Evolutionary conservation across 805 yeast genomes (phyloP).

Genomic region (Ogataea minuta): DNA sequence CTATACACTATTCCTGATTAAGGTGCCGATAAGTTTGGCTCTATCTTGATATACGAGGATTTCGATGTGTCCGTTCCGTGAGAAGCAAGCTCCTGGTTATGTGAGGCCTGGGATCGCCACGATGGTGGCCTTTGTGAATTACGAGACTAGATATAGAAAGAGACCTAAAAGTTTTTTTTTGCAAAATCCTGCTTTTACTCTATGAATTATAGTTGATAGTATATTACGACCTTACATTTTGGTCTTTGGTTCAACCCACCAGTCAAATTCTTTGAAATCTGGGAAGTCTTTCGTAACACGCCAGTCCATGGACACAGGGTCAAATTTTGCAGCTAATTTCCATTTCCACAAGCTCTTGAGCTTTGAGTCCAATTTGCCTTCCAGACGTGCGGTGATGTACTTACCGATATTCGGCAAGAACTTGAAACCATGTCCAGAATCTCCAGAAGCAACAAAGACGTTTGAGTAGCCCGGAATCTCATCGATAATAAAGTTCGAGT

Average conservation of each 20-base stretch:
- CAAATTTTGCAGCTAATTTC: conserved; percentile 24
- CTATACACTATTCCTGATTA: too few relatives aligned
- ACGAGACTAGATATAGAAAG: too few relatives aligned
- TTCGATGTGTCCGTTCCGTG: too few relatives aligned
- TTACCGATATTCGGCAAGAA: conserved; percentile 46
- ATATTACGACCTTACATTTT: too few relatives aligned
- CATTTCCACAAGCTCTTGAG: conserved; percentile 33
- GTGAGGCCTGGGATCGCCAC: too few relatives aligned
- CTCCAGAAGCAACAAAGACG: conserved; percentile 45
- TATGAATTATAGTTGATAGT: too few relatives aligned
- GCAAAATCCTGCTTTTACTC: too few relatives aligned
- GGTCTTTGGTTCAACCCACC: conserved; percentile 19
- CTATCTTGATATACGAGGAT: too few relatives aligned
- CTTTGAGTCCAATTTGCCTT: conserved; percentile 28
- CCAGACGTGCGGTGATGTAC: conserved; percentile 37
- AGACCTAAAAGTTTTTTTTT: too few relatives aligned
- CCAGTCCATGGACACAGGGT: conserved; percentile 13
- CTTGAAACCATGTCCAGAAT: conserved; percentile 48
- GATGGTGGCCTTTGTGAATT: too few relatives aligned
- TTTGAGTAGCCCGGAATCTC: conserved; percentile 33
- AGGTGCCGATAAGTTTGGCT: too few relatives aligned
- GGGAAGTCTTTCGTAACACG: conserved; percentile 18
- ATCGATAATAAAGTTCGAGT: conserved; percentile 42
- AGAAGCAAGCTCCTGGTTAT: too few relatives aligned
- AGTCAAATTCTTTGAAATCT: conserved; percentile 14